Conservation (phyloP, 139 green algal genomes). For the Mesostigma viride region DNA sequence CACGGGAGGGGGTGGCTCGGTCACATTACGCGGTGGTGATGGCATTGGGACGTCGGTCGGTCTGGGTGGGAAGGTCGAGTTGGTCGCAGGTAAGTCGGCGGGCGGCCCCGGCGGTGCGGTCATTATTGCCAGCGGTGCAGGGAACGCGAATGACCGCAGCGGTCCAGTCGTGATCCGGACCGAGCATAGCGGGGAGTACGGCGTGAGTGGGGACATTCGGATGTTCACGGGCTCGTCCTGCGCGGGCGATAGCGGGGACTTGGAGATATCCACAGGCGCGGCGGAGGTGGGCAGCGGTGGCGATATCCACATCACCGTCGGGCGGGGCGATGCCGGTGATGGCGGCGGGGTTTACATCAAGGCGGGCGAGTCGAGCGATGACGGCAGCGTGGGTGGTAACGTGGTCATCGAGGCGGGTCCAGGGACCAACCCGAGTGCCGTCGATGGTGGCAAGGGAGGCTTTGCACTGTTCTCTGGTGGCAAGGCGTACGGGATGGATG, state of each 20-base stretch:
- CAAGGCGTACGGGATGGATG: neutral
- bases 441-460: neutral
- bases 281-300: slow-evolving; percentile 11
- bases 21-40: neutral
- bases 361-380: neutral
- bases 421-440: neutral
- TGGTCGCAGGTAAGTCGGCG: neutral
- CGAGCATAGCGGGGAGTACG: neutral
- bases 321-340: neutral
- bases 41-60: neutral
- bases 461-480: neutral
- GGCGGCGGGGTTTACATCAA: slow-evolving; percentile 11
- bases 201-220: slow-evolving; percentile 6
- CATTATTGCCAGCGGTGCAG: slow-evolving; percentile 1
- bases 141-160: slow-evolving; percentile 10
- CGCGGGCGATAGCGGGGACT: slow-evolving; percentile 3
- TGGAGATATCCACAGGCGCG: neutral
- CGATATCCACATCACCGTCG: slow-evolving; percentile 10
- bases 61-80: neutral
- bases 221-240: neutral
- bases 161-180: slow-evolving; percentile 1
- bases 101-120: slow-evolving; percentile 12
- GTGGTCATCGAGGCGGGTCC: slow-evolving; percentile 6
- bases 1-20: no score
- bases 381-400: slow-evolving; percentile 8